Conservation (phyloP, 306 rosid genomes). For the Lupinus albus region DNA sequence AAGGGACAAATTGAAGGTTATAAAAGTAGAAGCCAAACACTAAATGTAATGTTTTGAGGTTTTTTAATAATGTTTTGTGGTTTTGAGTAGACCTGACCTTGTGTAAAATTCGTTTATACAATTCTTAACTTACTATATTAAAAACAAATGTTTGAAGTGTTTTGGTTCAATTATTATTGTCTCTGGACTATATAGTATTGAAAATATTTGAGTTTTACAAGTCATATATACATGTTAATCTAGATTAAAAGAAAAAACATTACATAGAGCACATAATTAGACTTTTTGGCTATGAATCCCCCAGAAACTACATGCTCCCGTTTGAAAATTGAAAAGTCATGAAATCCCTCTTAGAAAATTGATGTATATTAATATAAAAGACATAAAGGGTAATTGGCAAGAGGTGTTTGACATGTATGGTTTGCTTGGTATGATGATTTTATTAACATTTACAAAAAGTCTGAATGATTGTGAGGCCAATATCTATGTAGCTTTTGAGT, state of each 20-base stretch:
- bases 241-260: not conserved
- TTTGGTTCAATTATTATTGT: too few species aligned
- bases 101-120: too few species aligned
- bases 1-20: too few species aligned
- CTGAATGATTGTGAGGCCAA: conserved; percentile 46
- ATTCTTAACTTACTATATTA: too few species aligned
- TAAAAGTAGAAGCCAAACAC: too few species aligned
- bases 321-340: conserved; percentile 27
- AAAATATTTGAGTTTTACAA: too few species aligned
- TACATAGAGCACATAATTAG: conserved; percentile 11
- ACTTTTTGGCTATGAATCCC: conserved; percentile 32
- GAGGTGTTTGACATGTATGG: conserved; percentile 46
- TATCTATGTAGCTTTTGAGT: conserved; percentile 43
- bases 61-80: too few species aligned
- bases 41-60: too few species aligned
- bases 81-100: too few species aligned
- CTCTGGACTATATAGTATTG: too few species aligned
- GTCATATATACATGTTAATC: too few species aligned
- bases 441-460: conserved; percentile 29
- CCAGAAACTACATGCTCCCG: conserved; percentile 8
- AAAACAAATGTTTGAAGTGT: too few species aligned
- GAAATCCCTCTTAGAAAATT: conserved; percentile 39
- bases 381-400: conserved; percentile 37
- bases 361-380: conserved; percentile 18
- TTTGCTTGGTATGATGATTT: conserved; percentile 48